Evolutionary conservation across 768 basidiomycete genomes (phyloP), one percentile per base, ranked within the genome.

Genomic region (Symmetrospora coprosmae): DNA sequence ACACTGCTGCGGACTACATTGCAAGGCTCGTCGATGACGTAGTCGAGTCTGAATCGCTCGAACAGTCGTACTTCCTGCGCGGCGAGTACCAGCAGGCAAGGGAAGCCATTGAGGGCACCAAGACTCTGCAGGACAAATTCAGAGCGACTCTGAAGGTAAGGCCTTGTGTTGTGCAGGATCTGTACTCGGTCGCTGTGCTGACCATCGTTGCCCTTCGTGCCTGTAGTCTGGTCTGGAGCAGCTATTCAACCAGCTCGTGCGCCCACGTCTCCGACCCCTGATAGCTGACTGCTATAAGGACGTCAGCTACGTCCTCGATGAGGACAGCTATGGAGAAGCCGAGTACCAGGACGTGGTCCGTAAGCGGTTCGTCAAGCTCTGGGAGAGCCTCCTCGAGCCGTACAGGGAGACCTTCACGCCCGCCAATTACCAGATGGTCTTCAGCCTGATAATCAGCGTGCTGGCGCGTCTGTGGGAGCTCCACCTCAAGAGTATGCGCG

Each of bases 401-500:
- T 94, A 91, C 73, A 85, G 86, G 77, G 87, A 87, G 45, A 76
- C 80, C 0, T 84, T 94, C 70, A 92, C 89, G 0, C 87, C 92
- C 60, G 77, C 73, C 46, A 97, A 96, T 71, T 94, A 85, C 70
- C 83, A 85, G 9, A 70, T 83, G 23, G 83, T 97, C 73, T 92
- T 91, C 69, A 81, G 81, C 8, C 78, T 92, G 35, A 82, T 83
- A 0, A 78, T 97, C 16, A 90, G 92, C 69, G 80, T 86, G 6
- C 75, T 97, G 19, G 81, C 94, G n/a, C 78, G 87, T 46, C 91
- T 90, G 41, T 96, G 90, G 90, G 94, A 99, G 74, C 92, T 87
- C 71, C 80, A 82, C 66, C 76, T 90, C 21, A 76, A 82, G 66
- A 78, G 80, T 0, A 77, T 92, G 68, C 84, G 80, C 72, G 96